Base-by-base conservation (phyloP, 2,329 filamentous ascomycete genomes). In the Xylaria sp. region DNA sequence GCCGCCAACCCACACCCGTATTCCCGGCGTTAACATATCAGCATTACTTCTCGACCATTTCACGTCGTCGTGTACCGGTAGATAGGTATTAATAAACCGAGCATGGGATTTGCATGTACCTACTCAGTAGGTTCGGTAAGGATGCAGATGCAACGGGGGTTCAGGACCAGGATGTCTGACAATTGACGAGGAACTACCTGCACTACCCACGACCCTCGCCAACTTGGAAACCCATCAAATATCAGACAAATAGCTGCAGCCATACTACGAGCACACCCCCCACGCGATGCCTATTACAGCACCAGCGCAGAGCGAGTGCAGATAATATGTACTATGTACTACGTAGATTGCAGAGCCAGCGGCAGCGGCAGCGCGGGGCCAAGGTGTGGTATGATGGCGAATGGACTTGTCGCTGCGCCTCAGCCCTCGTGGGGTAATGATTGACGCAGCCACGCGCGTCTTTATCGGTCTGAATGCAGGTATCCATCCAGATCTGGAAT, bases 401-500 rank as follows among this genome's bases (percentile, higher is more conserved):
- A 58, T 58, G 54, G 54, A 18, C 23, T 27, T 27, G 35, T 21
- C 32, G 55, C 63, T 42, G 21, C 27, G 21, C 50, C 48, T 60
- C 54, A 51, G 55, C 48, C 60, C 59, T 62, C 59, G 65, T 63
- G 65, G 65, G 65, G 65, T 50, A 64, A 60, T 64, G 65, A 68
- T 64, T 64, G 50, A 60, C 65, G 44, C 63, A 48, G 54, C 65
- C 65, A 68, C 60, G 55, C 60, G 55, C 32, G 65, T 57, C 61
- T 68, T 57, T 60, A 54, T 63, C 60, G 55, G 59, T 37, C 44
- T 53, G 53, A 54, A 55, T 63, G 53, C 58, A 47, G 60, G 23
- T 5, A 21, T 42, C 37, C 57, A 58, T 40, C 61, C 62, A 68
- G 61, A 68, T 65, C 51, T 32, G 27, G 42, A 1, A 29, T 12